Evolutionary conservation across 805 yeast species (phyloP), one percentile per base, ranked within the genome.

Genomic region (Wickerhamiella sergipiensis): DNA sequence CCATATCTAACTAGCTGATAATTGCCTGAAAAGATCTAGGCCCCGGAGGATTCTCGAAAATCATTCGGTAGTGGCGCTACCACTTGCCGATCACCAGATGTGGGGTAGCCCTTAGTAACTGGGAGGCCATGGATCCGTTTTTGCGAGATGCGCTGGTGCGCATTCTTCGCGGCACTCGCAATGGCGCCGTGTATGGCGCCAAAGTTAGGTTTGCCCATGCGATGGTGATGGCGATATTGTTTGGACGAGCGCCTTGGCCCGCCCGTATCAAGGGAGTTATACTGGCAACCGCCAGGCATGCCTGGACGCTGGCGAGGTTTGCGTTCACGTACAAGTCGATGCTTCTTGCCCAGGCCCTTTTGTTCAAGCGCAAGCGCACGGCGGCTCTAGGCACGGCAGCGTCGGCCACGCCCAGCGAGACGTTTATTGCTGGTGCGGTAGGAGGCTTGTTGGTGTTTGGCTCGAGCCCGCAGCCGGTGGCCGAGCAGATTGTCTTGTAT

Each of bases 401-500:
- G 1, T 50, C 51, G 13, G 49, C 54, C 17, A 50, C 57, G 45
- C 55, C 55, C 44, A 40, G 46, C 48, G 58, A 60, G 50, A 53
- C 66, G 21, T 56, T 65, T 48, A 26, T 67, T 18, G 68, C 71
- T 15, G 76, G 76, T 4, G 50, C 60, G 3, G 46, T 71, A 9
- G 71, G 72, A 6, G 76, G 74, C 2, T 65, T 60, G 44, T 13
- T 67, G 12, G 73, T 72, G 15, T 72, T 70, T 53, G 75, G 76
- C 0, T 53, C 54, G 10, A 52, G 54, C 64, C 54, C 67, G 62
- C 18, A 74, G 70, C 3, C 56, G 6, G 80, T 83, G 26, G 72
- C 84, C n/a, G 82, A 79, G 55, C 89, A 83, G 64, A 76, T 84
- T 56, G 84, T 88, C 1, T 71, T 84, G 48, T 84, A 84, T 59